Base-by-base conservation (phyloP, 2,329 filamentous ascomycete genomes). In the Aspergillaceae sp. region DNA sequence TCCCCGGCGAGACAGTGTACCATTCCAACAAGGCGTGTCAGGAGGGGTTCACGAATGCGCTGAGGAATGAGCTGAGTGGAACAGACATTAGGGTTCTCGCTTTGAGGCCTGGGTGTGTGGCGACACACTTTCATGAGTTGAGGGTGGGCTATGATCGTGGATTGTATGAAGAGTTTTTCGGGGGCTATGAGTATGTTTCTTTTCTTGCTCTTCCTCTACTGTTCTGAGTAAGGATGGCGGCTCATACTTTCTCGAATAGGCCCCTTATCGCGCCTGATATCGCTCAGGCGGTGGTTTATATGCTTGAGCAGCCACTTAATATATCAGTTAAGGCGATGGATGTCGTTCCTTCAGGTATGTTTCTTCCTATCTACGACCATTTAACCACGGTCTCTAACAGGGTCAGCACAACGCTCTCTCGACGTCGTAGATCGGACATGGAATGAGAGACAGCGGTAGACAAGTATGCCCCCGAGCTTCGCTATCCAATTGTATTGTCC, bases 1-100 rank as follows among this genome's bases (percentile, higher is more conserved):
- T 76, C 43, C 60, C 69, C 0, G 73, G 74, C 7, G 74, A 76
- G 51, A 67, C 71, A 0, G 71, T 77, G 6, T 74, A 75, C 45
- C 72, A 75, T 48, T 64, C 72, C 4, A 69, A 61, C 49, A 75
- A 75, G 51, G 71, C 72, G 1, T 64, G 60, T 3, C 71, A 73
- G 44, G 73, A 77, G 45, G 74, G 59, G 0, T 76, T 78, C 49
- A 71, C 70, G 0, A 75, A 77, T 45, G 65, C 66, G 1, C 61
- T 77, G 7, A 60, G 74, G 0, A 74, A 65, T 11, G 76, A 79
- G 54, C 54, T 75, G 5, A 56, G 51, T 26, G 69, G 65, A 3
- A 73, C 71, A 0, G 67, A 74, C 48, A 72, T 76, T 45, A 65
- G 68, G 11, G 72, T 76, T 0, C 47, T 75, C 5, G 70, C 68